Evolutionary conservation across 2,329 filamentous ascomycete genomes (phyloP).

Genomic region (Fusarium piperis): DNA sequence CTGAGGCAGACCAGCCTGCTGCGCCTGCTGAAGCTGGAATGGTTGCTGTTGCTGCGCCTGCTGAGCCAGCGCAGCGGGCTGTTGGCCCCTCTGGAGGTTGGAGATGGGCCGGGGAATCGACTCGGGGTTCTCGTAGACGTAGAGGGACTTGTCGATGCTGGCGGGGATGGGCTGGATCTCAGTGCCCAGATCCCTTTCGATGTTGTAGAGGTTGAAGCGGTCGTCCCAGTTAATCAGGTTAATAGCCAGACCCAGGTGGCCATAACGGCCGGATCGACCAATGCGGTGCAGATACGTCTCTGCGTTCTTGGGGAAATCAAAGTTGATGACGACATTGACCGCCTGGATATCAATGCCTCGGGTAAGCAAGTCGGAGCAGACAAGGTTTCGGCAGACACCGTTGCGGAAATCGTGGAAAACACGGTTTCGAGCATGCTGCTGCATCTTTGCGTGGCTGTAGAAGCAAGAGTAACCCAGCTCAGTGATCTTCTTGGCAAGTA

Average conservation of each 20-base stretch:
- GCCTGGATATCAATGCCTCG: constrained; percentile 99
- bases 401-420: constrained; percentile 99
- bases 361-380: constrained; percentile 96
- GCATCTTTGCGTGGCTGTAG: constrained; percentile 98
- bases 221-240: constrained; percentile 99
- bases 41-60: constrained; percentile 40
- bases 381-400: constrained; percentile 95
- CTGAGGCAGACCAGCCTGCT: constrained; percentile 45
- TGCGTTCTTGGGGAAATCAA: constrained; percentile 99
- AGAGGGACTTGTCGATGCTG: constrained; percentile 96
- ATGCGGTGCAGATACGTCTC: constrained; percentile 99
- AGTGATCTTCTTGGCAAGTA: constrained; percentile 98
- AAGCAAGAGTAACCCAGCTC: constrained; percentile 99
- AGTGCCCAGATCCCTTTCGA: constrained; percentile 95
- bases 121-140: constrained; percentile 97
- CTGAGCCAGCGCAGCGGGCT: constrained; percentile 43
- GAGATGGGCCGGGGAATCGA: constrained; percentile 86
- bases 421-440: constrained; percentile 94
- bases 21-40: constrained; percentile 43
- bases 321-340: constrained; percentile 99
- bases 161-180: constrained; percentile 97
- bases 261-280: constrained; percentile 95
- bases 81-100: constrained; percentile 52
- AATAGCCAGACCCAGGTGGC: constrained; percentile 95
- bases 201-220: constrained; percentile 98